Evolutionary conservation across 2,329 filamentous ascomycete species (phyloP).

Genomic region (Scedosporium apiospermum): DNA sequence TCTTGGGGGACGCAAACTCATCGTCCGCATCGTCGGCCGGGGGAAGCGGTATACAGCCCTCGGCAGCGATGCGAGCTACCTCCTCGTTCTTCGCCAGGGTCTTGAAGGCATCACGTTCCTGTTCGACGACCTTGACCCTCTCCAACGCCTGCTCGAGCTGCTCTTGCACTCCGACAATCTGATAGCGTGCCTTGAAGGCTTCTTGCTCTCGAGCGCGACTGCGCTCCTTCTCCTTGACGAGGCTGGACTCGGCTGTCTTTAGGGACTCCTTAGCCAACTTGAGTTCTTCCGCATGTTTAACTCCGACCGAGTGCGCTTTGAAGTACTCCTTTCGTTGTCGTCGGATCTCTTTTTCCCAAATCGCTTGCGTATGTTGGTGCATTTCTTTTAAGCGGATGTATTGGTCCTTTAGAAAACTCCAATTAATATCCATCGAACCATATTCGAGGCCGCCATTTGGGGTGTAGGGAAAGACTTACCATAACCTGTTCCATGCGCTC

Average conservation of each 20-base stretch:
- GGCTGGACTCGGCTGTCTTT: constrained; percentile 46
- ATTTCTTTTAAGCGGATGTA: constrained; percentile 62
- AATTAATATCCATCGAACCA: constrained; percentile 6
- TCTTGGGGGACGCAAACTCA: constrained; percentile 54
- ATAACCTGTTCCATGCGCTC: constrained; percentile 60
- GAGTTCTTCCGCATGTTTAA: constrained; percentile 66
- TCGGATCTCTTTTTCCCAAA: constrained; percentile 68
- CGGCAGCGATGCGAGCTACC: constrained; percentile 60
- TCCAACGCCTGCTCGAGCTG: constrained; percentile 56
- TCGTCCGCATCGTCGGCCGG: constrained; percentile 41
- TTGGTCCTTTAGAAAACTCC: constrained; percentile 44
- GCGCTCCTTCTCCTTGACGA: constrained; percentile 55
- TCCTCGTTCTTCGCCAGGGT: constrained; percentile 65
- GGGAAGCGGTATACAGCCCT: constrained; percentile 60
- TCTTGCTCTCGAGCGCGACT: constrained; percentile 56
- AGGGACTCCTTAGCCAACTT: constrained; percentile 49
- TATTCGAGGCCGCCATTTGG: not conserved
- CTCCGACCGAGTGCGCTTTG: constrained; percentile 59
- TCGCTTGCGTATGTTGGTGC: constrained; percentile 52
- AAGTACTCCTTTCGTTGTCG: constrained; percentile 63
- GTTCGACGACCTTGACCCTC: constrained; percentile 55
- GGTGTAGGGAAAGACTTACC: constrained; percentile 35
- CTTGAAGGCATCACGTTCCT: constrained; percentile 67
- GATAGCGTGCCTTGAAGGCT: constrained; percentile 57
- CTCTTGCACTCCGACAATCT: constrained; percentile 55